phyloP scores from a whole-genome alignment of 164 flowering plant genomes.

The Chloranthus sessilifolius region DNA sequence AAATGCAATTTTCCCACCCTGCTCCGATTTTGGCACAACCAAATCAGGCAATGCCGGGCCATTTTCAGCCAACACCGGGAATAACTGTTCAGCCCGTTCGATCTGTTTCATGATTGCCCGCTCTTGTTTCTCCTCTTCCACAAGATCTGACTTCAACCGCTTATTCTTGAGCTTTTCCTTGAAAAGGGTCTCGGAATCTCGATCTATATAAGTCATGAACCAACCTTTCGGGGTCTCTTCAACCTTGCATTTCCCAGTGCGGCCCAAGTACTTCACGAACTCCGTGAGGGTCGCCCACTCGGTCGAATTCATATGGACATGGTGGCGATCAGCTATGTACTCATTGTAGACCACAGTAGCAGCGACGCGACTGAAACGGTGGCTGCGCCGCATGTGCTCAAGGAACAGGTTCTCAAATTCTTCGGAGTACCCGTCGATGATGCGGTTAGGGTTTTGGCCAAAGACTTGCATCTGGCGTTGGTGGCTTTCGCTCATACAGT shows the following conservation, averaged over 20 bases:
- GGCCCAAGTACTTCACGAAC: constrained; percentile 75
- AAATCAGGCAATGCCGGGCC: constrained; percentile 5
- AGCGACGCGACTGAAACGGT: constrained; percentile 78
- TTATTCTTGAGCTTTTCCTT: constrained; percentile 74
- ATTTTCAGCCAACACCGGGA: constrained; percentile 14
- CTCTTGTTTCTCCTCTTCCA: constrained; percentile 88
- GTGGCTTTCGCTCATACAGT: constrained; percentile 90
- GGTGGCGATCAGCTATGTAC: constrained; percentile 78
- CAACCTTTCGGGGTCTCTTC: constrained; percentile 94
- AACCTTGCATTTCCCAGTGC: constrained; percentile 81
- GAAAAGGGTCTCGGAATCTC: constrained; percentile 77
- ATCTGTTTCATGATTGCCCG: constrained; percentile 69
- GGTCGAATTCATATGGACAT: constrained; percentile 90
- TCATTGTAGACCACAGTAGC: constrained; percentile 95
- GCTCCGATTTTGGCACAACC: constrained; percentile 26
- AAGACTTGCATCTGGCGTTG: constrained; percentile 93
- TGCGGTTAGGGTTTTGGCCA: constrained; percentile 75
- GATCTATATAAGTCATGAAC: constrained; percentile 85
- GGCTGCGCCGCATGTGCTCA: constrained; percentile 85
- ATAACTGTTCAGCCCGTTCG: constrained; percentile 56
- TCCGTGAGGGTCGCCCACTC: constrained; percentile 91
- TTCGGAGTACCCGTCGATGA: constrained; percentile 74
- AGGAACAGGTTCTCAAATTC: constrained; percentile 68
- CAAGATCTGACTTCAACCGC: constrained; percentile 57
- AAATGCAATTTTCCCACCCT: constrained; percentile 48